These are phyloP conservation scores for Gremmenia infestans DNA, from an alignment of 2,329 filamentous ascomycete species.

Conservation along the genomic window DNA sequence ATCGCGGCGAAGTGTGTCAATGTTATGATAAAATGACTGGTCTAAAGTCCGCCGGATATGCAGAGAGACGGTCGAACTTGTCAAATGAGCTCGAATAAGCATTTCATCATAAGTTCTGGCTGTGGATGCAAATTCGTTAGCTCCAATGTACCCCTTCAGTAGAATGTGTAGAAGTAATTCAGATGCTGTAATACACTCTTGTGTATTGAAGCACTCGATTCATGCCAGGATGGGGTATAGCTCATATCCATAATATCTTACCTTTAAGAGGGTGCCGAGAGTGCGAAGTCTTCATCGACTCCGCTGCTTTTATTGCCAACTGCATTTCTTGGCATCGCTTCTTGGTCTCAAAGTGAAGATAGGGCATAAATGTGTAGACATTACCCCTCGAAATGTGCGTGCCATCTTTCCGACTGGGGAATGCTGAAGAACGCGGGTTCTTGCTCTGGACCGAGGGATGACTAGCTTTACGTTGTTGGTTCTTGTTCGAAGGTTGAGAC, in stretches of 20 bases:
- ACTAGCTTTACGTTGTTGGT: constrained; percentile 11
- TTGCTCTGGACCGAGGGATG: constrained; percentile 5
- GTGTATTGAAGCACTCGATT: no score
- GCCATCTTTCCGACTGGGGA: constrained; percentile 11
- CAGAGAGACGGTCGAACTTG: constrained; percentile 30
- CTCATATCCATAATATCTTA: no score
- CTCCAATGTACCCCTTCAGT: no score
- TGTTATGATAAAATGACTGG: constrained; percentile 40
- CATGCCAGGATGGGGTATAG: no score
- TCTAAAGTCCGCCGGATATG: constrained; percentile 44
- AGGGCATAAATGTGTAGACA: constrained; percentile 25
- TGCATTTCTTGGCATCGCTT: constrained; percentile 24
- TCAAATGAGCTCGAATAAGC: constrained; percentile 25
- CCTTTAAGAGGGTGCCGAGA: constrained; percentile 11
- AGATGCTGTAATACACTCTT: no score
- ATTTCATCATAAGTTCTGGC: constrained; percentile 24
- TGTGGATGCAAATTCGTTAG: neutral
- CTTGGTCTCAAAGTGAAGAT: constrained; percentile 25
- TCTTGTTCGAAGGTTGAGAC: constrained; percentile 14
- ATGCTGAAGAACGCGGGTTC: constrained; percentile 8
- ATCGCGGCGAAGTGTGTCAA: constrained; percentile 38
- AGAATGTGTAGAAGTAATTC: no score
- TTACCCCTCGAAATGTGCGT: constrained; percentile 15
- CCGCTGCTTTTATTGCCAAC: constrained; percentile 23
- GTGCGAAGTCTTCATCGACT: constrained; percentile 12